Evolutionary conservation across 2,329 filamentous ascomycete species (phyloP), one percentile per base, ranked within the genome.

Genomic region (Ophiostoma fasciatum): DNA sequence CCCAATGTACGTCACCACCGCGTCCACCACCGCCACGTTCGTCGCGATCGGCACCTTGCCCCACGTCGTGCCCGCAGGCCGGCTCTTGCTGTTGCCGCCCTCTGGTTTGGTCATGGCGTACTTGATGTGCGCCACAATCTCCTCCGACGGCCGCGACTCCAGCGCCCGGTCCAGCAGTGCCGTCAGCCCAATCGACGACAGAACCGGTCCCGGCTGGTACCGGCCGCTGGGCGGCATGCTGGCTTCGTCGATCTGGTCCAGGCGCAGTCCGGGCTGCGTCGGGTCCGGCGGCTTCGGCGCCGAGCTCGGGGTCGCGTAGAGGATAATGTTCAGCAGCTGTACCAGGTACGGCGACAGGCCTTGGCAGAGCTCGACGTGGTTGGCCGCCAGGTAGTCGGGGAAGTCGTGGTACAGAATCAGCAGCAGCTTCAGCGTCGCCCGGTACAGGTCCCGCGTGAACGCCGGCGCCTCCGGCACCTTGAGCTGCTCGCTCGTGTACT

Each of bases 391-490:
- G 56, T 94, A 98, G 38, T 94, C 85, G 0, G 88, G 82, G 57
- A 84, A 96, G 55, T 98, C 90, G 51, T 96, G 90, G 47, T 94
- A 82, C 36, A 98, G 63, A 35, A 93, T 71, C 23, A 93, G 63
- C 37, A 96, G 61, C 41, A 94, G 71, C 51, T 92, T 85, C 32
- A 93, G 62, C 2, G 82, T 74, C 8, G 79, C 84, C 42, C 83
- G 78, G 55, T 94, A 94, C 42, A 93, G 73, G 37, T 88, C 82
- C 53, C 83, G 87, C 23, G 78, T 74, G 34, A 82, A 68, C 23
- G 73, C 64, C 4, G 76, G 66, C 13, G 84, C 68, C 39, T 76
- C 76, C 11, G 35, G 28, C 9, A 76, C 69, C 57, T 88, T 90
- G 45, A 94, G 64, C 42, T 90, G 71, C 46, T 88, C 78, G 21